phyloP scores from a whole-genome alignment of 164 flowering plant genomes.

The Annona squamosa region DNA sequence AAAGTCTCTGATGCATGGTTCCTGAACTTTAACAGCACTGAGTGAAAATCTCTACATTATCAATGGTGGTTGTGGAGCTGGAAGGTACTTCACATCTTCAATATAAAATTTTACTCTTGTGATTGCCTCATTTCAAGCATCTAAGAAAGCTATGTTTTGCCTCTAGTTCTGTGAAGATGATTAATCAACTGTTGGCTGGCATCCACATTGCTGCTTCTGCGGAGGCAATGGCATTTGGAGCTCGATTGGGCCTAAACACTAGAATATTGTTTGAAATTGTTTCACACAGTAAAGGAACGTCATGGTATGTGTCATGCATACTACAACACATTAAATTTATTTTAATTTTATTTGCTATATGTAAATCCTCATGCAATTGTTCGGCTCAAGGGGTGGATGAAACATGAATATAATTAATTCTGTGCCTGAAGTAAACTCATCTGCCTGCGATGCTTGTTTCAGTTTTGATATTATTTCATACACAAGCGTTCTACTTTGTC shows the following conservation, averaged over 20 bases:
- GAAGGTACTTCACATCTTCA: constrained; percentile 50
- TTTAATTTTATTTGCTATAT: too few species aligned
- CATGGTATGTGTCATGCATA: constrained; percentile 51
- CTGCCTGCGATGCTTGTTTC: neutral
- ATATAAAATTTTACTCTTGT: neutral
- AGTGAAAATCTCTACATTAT: constrained; percentile 94
- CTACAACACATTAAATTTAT: too few species aligned
- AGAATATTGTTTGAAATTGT: constrained; percentile 72
- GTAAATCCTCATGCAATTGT: neutral
- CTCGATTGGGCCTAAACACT: constrained; percentile 81
- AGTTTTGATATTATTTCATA: neutral
- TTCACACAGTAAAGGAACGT: constrained; percentile 54
- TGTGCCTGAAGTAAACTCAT: neutral
- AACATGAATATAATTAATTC: neutral
- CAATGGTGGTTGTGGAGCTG: constrained; percentile 93
- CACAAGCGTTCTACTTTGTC: neutral
- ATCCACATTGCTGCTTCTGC: constrained; percentile 98
- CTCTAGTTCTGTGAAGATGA: constrained; percentile 85
- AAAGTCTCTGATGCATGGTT: constrained; percentile 5
- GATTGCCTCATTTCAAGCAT: constrained; percentile 2
- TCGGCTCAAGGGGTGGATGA: neutral
- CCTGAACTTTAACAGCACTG: constrained; percentile 46
- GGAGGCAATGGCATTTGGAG: constrained; percentile 97
- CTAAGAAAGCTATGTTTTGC: constrained; percentile 1
- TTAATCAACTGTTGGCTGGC: constrained; percentile 98